These are phyloP conservation scores for Alternaria ventricosa DNA, from an alignment of 2,329 filamentous ascomycete species.

Conservation along the genomic window DNA sequence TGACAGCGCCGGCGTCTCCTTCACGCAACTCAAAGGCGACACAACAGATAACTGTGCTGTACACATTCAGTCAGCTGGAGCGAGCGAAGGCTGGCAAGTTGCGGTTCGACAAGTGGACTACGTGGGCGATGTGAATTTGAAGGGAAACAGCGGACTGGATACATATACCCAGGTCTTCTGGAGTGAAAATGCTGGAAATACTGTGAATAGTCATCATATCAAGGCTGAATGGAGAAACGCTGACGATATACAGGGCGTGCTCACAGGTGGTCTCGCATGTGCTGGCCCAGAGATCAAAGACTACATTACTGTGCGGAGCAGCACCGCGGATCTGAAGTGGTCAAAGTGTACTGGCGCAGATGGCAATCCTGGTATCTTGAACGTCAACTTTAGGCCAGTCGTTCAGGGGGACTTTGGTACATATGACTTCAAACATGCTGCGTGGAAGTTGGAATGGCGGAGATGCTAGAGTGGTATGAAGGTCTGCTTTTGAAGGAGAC, in stretches of 20 bases:
- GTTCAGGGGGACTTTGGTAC: slow-evolving; percentile 33
- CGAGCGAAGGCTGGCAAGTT: slow-evolving; percentile 37
- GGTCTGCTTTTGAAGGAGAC: not conserved
- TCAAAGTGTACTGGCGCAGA: slow-evolving; percentile 37
- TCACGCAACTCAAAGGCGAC: slow-evolving; percentile 31
- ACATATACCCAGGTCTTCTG: slow-evolving; percentile 35
- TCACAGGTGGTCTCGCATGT: slow-evolving; percentile 29
- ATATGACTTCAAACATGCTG: slow-evolving; percentile 39
- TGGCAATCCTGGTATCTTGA: slow-evolving; percentile 39
- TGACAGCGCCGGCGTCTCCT: slow-evolving; percentile 32
- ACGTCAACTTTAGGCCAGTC: slow-evolving; percentile 40
- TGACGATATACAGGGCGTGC: slow-evolving; percentile 18
- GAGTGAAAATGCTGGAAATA: slow-evolving; percentile 39
- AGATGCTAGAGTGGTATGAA: slow-evolving; percentile 24
- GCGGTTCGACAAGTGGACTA: slow-evolving; percentile 35
- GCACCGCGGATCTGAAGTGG: slow-evolving; percentile 33
- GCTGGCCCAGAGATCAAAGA: slow-evolving; percentile 36
- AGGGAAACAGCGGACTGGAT: slow-evolving; percentile 31
- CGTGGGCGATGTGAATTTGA: slow-evolving; percentile 30
- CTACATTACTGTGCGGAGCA: slow-evolving; percentile 30
- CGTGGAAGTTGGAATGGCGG: slow-evolving; percentile 38
- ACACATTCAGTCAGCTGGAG: slow-evolving; percentile 36
- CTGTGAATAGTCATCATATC: slow-evolving; percentile 24
- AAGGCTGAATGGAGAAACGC: not conserved
- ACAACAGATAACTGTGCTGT: slow-evolving; percentile 39